A percentile compares a stretch with the other conserved stretches of the same genome.
phyloP scores from a whole-genome alignment of 2,329 filamentous ascomycete genomes.

The Clonostachys sp. region DNA sequence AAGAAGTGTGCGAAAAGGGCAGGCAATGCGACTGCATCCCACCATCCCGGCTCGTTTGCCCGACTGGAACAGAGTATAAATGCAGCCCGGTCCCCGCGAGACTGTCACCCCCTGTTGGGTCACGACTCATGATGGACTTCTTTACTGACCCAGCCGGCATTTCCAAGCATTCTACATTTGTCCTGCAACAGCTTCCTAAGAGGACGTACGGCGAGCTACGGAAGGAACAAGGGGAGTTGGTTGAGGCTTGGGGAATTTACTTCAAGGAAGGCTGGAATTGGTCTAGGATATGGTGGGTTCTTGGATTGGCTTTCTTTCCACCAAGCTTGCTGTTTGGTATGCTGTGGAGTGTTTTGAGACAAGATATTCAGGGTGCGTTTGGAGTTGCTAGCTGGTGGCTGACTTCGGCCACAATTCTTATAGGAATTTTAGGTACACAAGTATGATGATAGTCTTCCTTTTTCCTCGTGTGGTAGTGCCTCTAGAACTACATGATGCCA shows the following conservation, averaged over 20 bases:
- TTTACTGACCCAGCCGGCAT: neutral
- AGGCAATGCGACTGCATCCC: neutral
- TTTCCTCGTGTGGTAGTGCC: too few species aligned
- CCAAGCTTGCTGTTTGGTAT: neutral
- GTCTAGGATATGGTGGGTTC: neutral
- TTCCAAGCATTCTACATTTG: neutral
- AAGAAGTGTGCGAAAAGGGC: neutral
- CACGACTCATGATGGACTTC: neutral
- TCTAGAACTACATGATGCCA: too few species aligned
- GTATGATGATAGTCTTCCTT: neutral
- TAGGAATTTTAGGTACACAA: neutral
- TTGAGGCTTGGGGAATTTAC: neutral
- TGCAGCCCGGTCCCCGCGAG: neutral
- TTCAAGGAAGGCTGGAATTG: neutral
- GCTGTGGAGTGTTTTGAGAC: neutral
- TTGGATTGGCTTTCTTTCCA: neutral
- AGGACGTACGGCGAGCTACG: neutral
- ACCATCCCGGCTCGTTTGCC: neutral
- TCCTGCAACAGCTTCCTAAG: neutral
- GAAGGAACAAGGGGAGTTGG: neutral
- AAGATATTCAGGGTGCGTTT: neutral
- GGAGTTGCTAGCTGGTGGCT: neutral
- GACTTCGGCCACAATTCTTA: neutral
- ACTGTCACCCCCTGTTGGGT: neutral
- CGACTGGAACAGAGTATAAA: neutral